Evolutionary conservation across 2,329 filamentous ascomycete species (phyloP), one percentile per base, ranked within the genome.

Genomic region (Diplodia corticola): DNA sequence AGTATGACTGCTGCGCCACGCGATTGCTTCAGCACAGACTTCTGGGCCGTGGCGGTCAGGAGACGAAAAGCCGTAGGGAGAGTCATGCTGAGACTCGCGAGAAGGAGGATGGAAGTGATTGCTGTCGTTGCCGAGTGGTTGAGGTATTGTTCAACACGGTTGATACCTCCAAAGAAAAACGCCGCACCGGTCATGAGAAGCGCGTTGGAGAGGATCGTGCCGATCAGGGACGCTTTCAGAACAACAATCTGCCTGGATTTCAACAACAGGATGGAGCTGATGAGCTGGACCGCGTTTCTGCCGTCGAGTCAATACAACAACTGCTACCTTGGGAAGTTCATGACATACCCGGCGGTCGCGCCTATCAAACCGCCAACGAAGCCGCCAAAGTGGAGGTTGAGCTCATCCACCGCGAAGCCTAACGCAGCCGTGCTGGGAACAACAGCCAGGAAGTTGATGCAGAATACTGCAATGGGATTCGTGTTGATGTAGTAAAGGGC

Each of bases 121-220:
- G 93, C 97, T 77, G 96, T 92, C 0, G 93, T 93, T 7, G 97
- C 93, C 0, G 91, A 94, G 30, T 91, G 88, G 81, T 97, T 97
- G 85, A 97, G 97, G 76, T 87, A 89, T 76, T 97, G 94, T 75
- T 96, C 90, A 30, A 86, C 74, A 28, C 93, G 87, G 67, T 90
- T 89, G 70, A 96, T 77, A 4, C 92, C 92, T 55, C 92, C 93
- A 68, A 91, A 89, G 81, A 96, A 94, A 83, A 96, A 97, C 75
- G 89, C 95, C 87, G 93, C 96, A 64, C 92, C 93, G 82, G 96
- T 82, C 61, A 97, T 92, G 15, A 97, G 86, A 2, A 97, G 85
- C 67, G 97, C 78, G 75, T 97, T 97, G 48, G 92, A 96, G 22
- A 97, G 82, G 76, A 97, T 96, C 77, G 90, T 93, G 65, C 93